Evolutionary conservation across 331 rosid genomes (phyloP).

Genomic region (Acacia pycnantha): DNA sequence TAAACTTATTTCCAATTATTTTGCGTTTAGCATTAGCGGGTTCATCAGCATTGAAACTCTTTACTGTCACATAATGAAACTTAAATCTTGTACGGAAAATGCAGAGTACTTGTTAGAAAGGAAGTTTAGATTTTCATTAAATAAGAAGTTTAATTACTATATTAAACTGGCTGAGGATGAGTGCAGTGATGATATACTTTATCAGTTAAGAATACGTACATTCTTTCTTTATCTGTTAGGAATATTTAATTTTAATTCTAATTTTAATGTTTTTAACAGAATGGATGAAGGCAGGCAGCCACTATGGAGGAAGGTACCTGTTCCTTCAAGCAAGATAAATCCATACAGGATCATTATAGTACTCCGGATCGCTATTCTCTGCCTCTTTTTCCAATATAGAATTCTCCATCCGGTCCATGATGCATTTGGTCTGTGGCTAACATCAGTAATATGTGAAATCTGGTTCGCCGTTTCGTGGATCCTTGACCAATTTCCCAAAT

Average conservation of each 20-base stretch:
- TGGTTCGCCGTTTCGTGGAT: slow-evolving; percentile 96
- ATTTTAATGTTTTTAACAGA: slow-evolving; percentile 40
- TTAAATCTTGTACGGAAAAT: not conserved
- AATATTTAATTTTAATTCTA: slow-evolving; percentile 7
- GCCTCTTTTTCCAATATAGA: slow-evolving; percentile 84
- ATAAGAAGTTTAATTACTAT: not conserved
- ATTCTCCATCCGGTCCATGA: slow-evolving; percentile 81
- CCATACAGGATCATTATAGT: slow-evolving; percentile 81
- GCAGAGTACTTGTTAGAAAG: not conserved
- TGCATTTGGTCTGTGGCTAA: slow-evolving; percentile 87
- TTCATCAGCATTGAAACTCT: not conserved
- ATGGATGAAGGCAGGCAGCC: slow-evolving; percentile 98
- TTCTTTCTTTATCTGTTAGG: not conserved
- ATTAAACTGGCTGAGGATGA: not conserved
- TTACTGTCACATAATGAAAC: not conserved
- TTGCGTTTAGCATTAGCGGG: not conserved
- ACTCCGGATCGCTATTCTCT: slow-evolving; percentile 68
- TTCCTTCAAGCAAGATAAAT: slow-evolving; percentile 80
- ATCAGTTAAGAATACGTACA: not conserved
- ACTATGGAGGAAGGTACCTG: slow-evolving; percentile 76
- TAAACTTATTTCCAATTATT: not conserved
- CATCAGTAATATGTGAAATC: slow-evolving; percentile 90
- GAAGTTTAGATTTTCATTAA: not conserved
- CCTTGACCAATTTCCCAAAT: slow-evolving; percentile 92
- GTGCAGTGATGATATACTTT: not conserved